A percentile compares a stretch with the other conserved stretches of the same genome.
Evolutionary conservation across 2,329 filamentous ascomycete species (phyloP).

Genomic region (Xylaria sp.): DNA sequence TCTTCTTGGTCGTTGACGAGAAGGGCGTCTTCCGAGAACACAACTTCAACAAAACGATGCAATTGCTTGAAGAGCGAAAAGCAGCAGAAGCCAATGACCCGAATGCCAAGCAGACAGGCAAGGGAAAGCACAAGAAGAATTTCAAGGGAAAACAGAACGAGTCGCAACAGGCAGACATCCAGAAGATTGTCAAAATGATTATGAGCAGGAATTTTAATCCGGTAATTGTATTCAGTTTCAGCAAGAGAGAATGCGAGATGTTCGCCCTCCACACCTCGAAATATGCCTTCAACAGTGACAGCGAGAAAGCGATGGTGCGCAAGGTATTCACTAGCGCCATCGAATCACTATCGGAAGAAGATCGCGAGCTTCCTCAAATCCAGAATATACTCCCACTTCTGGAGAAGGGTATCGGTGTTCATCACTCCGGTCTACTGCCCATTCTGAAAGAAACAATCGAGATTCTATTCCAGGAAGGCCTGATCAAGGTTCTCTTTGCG

Average conservation of each 20-base stretch:
- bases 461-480: conserved; percentile 96
- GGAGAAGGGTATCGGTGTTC: conserved; percentile 92
- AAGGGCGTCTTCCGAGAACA: conserved; percentile 96
- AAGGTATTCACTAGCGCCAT: conserved; percentile 96
- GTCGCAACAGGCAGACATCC: conserved; percentile 81
- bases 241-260: conserved; percentile 94
- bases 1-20: conserved; percentile 94
- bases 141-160: conserved; percentile 86
- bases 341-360: conserved; percentile 90
- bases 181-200: conserved; percentile 99
- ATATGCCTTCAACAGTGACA: conserved; percentile 94
- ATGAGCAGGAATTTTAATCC: conserved; percentile 98
- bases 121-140: conserved; percentile 89
- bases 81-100: conserved; percentile 84
- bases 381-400: conserved; percentile 88
- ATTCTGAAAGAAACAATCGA: conserved; percentile 99
- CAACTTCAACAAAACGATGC: conserved; percentile 97
- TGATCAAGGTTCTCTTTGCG: conserved; percentile 97
- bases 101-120: conserved; percentile 83
- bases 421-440: conserved; percentile 93
- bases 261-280: conserved; percentile 87
- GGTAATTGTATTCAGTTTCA: conserved; percentile 99
- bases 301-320: conserved; percentile 91
- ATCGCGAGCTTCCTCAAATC: conserved; percentile 89
- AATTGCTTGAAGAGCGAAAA: conserved; percentile 86